A percentile compares a stretch with the other conserved stretches of the same genome.
Evolutionary conservation across 306 rosid genomes (phyloP).

Genomic region (Acacia acuminata): DNA sequence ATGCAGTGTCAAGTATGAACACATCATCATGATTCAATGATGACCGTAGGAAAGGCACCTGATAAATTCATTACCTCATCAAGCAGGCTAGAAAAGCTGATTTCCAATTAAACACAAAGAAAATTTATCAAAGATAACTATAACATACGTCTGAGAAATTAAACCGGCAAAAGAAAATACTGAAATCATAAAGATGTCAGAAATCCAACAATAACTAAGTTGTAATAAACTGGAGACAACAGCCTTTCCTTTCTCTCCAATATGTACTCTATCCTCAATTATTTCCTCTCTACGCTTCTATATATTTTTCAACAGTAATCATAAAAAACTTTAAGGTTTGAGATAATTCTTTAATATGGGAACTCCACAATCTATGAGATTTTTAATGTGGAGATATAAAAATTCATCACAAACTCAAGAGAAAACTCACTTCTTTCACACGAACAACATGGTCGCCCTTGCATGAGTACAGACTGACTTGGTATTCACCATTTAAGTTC

Average conservation of each 20-base stretch:
- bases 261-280: neutral
- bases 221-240: neutral
- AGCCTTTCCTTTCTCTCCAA: neutral
- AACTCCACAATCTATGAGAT: neutral
- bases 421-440: constrained; percentile 76
- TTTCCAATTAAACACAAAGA: constrained; percentile 15
- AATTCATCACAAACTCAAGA: constrained; percentile 8
- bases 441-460: constrained; percentile 91
- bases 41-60: constrained; percentile 90
- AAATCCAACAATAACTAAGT: too few relatives aligned
- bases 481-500: constrained; percentile 61
- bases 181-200: too few relatives aligned
- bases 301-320: neutral
- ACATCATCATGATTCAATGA: constrained; percentile 88
- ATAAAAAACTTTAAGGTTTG: neutral
- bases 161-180: too few relatives aligned
- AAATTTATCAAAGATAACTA: too few relatives aligned
- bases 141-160: too few relatives aligned
- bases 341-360: neutral
- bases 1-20: constrained; percentile 90
- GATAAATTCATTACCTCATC: constrained; percentile 29
- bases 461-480: constrained; percentile 71
- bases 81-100: constrained; percentile 26
- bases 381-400: neutral
- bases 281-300: neutral